These are phyloP conservation scores for Starmerella potacharoeniae DNA, from an alignment of 805 yeast genomes.

Conservation along the genomic window DNA sequence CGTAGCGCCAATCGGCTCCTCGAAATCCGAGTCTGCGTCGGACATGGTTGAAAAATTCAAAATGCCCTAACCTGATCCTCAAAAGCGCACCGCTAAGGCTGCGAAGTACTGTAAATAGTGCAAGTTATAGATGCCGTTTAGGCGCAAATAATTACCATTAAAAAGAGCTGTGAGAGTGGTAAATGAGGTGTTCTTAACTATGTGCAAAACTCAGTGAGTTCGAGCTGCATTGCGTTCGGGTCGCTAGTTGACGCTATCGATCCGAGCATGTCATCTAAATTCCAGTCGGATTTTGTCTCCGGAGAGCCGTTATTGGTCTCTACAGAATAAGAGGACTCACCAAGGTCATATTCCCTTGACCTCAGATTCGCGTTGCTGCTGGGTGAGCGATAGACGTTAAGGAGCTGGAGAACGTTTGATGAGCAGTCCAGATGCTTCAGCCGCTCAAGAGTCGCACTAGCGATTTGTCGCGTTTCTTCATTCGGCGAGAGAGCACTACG, in stretches of 20 bases:
- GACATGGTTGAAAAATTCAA: conserved; percentile 26
- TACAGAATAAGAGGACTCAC: neutral
- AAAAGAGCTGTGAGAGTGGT: too few relatives aligned
- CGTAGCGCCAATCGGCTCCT: conserved; percentile 22
- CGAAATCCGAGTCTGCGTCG: conserved; percentile 27
- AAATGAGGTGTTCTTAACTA: too few relatives aligned
- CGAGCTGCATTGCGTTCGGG: neutral
- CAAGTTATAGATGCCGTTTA: too few relatives aligned
- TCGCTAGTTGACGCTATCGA: neutral
- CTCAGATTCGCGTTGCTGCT: neutral
- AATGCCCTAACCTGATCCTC: neutral
- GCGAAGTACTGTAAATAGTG: too few relatives aligned
- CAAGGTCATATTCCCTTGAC: neutral
- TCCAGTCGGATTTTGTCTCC: neutral
- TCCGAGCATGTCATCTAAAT: neutral
- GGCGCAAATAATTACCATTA: too few relatives aligned
- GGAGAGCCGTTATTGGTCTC: neutral
- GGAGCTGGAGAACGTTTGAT: neutral
- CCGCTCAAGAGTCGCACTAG: neutral
- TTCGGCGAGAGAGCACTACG: conserved; percentile 1
- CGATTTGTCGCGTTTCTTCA: neutral
- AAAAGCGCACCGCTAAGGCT: neutral
- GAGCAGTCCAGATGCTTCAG: neutral
- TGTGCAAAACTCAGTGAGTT: too few relatives aligned
- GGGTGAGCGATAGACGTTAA: neutral